phyloP scores from a whole-genome alignment of 2,329 filamentous ascomycete genomes.

The Penicillium occitanis region DNA sequence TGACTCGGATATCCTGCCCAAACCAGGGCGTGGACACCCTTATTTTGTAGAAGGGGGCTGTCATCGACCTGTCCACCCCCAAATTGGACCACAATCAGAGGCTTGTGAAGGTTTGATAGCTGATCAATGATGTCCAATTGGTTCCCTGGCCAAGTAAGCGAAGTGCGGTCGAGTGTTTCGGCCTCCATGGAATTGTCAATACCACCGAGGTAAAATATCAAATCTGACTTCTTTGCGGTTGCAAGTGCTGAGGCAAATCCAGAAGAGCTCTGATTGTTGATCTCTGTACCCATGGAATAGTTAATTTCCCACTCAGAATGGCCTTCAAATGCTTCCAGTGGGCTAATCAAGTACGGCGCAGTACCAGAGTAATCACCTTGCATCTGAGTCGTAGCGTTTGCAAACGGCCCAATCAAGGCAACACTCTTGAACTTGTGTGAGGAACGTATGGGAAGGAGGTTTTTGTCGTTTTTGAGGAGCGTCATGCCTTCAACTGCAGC shows the following conservation, averaged over 20 bases:
- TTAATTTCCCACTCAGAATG: slow-evolving; percentile 46
- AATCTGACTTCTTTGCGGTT: slow-evolving; percentile 30
- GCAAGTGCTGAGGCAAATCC: slow-evolving; percentile 30
- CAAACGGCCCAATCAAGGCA: slow-evolving; percentile 57
- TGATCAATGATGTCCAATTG: slow-evolving; percentile 36
- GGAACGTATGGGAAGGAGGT: slow-evolving; percentile 41
- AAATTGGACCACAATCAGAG: slow-evolving; percentile 36
- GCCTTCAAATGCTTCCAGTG: slow-evolving; percentile 45
- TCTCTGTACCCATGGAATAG: slow-evolving; percentile 37
- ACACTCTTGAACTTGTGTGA: slow-evolving; percentile 35
- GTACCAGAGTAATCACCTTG: slow-evolving; percentile 58
- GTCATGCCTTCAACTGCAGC: slow-evolving; percentile 48
- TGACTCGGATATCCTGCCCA: slow-evolving; percentile 45
- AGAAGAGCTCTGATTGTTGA: slow-evolving; percentile 25
- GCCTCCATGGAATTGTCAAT: slow-evolving; percentile 36
- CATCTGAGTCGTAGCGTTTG: slow-evolving; percentile 55
- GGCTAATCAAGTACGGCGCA: slow-evolving; percentile 36
- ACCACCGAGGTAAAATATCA: slow-evolving; percentile 35
- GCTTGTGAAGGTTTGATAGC: slow-evolving; percentile 35
- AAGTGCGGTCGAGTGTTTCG: slow-evolving; percentile 35
- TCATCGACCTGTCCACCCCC: slow-evolving; percentile 41
- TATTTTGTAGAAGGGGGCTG: slow-evolving; percentile 33
- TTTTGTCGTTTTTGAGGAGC: slow-evolving; percentile 52
- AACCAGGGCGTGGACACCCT: slow-evolving; percentile 36
- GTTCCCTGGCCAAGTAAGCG: slow-evolving; percentile 37